Conservation (phyloP, 306 rosid genomes). For the Rosa multiflora region DNA sequence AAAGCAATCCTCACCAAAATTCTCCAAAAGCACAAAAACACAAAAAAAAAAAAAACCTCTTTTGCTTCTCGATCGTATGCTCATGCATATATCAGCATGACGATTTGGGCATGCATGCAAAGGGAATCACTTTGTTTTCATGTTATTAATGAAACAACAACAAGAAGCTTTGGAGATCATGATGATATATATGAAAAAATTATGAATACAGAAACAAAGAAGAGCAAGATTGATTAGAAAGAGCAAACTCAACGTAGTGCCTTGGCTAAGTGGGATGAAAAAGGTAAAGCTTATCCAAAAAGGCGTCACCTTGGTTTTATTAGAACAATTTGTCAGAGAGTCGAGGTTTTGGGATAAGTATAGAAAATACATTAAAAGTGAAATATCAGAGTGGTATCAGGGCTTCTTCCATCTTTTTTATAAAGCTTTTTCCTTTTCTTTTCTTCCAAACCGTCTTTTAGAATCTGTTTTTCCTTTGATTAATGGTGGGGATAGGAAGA, state of each 20-base stretch:
- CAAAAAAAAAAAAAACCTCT: background rate
- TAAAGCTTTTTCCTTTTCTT: constrained; percentile 16
- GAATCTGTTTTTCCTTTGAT: constrained; percentile 29
- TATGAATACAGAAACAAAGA: constrained; percentile 27
- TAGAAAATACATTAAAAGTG: constrained; percentile 23
- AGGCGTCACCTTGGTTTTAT: constrained; percentile 32
- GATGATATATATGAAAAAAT: constrained; percentile 25
- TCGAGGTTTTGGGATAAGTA: constrained; percentile 28
- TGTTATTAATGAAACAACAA: background rate
- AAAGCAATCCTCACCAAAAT: constrained; percentile 20
- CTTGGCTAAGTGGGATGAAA: constrained; percentile 29
- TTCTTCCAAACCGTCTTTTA: constrained; percentile 7
- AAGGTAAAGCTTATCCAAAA: constrained; percentile 38
- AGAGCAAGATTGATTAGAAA: constrained; percentile 20
- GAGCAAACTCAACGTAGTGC: constrained; percentile 2
- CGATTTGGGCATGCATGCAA: constrained; percentile 21
- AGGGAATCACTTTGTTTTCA: constrained; percentile 19
- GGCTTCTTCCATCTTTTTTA: constrained; percentile 17
- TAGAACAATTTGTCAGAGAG: constrained; percentile 28
- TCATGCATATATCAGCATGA: constrained; percentile 45
- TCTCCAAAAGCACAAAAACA: background rate
- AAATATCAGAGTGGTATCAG: constrained; percentile 4
- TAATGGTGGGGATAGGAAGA: constrained; percentile 29
- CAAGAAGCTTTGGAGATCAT: constrained; percentile 2
- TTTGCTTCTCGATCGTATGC: background rate